Evolutionary conservation across 805 yeast genomes (phyloP), one percentile per base, ranked within the genome.

Genomic region (Huiozyma sinensis): DNA sequence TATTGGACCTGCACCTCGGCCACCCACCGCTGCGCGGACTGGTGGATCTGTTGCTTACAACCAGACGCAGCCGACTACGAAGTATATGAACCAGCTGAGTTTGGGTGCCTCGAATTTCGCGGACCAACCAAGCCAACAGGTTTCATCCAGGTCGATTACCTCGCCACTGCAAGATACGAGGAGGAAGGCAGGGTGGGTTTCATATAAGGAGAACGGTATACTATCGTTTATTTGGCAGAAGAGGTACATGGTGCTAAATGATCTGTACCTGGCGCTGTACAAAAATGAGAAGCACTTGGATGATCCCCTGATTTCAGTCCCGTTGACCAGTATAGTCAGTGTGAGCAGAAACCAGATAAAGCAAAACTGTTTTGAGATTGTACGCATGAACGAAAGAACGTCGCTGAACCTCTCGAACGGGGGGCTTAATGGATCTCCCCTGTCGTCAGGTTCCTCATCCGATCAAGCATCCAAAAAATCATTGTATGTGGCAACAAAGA

Each of bases 141-240:
- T 28, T 24, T 17, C 27, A 45, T 43, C 28, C 12, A 44, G 50
- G 28, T 44, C 56, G 6, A 42, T 45, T 10, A 43, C 51, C 11
- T 48, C 44, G 24, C 41, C 48, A 10, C 36, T 49, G 12, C 43
- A 48, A 40, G 51, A 52, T 34, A 45, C 47, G 40, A 58, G 52
- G 45, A 52, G 54, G 33, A 52, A 56, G 38, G 48, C 55, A 5
- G 96, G 97, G 0, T 89, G 95, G 95, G 89, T 87, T 24, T 83
- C 84, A 44, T 79, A 87, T 47, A 89, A 86, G 61, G 97, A 90
- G 54, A 97, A 90, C 54, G 96, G 97, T 10, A 68, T 90, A 49
- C 76, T 86, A 50, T 77, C 88, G 6, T 88, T 89, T 60, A 70
- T 95, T 52, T 90, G 98, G 98, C 88, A 89, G 46, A 88, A 88